These are phyloP conservation scores for Pseudogymnoascus sp. DNA, from an alignment of 2,329 filamentous ascomycete species.

Conservation along the genomic window DNA sequence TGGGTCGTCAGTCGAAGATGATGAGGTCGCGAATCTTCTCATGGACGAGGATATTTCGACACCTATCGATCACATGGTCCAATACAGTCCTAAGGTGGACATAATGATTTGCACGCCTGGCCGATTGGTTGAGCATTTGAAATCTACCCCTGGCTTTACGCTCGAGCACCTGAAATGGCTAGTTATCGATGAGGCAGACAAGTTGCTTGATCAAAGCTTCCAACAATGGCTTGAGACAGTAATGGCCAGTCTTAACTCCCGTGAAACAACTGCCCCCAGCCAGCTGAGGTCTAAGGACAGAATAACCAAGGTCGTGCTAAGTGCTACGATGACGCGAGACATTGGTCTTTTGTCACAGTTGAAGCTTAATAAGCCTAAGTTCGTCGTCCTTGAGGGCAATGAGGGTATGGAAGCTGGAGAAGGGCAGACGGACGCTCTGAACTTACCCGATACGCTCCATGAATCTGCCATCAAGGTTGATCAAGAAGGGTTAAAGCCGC, in stretches of 20 bases:
- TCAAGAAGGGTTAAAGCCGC: constrained; percentile 65
- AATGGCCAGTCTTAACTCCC: constrained; percentile 48
- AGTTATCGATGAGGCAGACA: constrained; percentile 89
- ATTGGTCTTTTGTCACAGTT: constrained; percentile 70
- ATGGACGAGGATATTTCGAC: constrained; percentile 30
- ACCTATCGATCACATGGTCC: constrained; percentile 56
- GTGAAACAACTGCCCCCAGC: constrained; percentile 2
- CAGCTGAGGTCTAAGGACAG: constrained; percentile 24
- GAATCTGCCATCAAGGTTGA: constrained; percentile 63
- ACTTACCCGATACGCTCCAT: constrained; percentile 54
- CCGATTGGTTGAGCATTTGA: constrained; percentile 82
- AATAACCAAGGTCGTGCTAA: constrained; percentile 77
- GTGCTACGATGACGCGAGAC: constrained; percentile 86
- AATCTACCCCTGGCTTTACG: constrained; percentile 73
- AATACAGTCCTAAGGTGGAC: constrained; percentile 67
- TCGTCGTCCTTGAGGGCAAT: constrained; percentile 64
- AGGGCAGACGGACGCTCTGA: constrained; percentile 37
- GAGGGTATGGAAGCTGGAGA: constrained; percentile 35
- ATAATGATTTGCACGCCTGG: constrained; percentile 88
- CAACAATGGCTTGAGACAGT: constrained; percentile 80
- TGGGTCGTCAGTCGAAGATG: constrained; percentile 38
- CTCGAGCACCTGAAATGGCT: constrained; percentile 78
- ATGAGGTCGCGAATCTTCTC: constrained; percentile 31
- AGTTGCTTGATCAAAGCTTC: constrained; percentile 82
- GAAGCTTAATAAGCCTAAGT: constrained; percentile 62